Percentiles rank a stretch among this genome's conserved stretches.
Evolutionary conservation across 768 basidiomycete genomes (phyloP).

Genomic region (Omphalotus guepiniiformis): DNA sequence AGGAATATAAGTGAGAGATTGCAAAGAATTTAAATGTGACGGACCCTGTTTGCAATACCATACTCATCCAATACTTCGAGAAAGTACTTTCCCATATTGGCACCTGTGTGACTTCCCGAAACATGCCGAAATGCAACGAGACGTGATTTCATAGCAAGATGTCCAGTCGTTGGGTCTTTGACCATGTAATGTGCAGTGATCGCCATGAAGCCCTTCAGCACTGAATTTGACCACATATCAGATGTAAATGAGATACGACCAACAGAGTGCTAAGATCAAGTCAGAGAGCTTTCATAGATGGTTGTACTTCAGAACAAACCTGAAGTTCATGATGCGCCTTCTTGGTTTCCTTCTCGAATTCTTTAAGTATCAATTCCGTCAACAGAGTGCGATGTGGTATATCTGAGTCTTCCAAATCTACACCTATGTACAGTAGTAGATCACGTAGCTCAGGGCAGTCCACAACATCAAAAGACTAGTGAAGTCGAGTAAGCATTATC

Average conservation of each 20-base stretch:
- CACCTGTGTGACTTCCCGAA: constrained; percentile 26
- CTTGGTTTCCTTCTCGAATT: constrained; percentile 18
- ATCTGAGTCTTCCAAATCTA: constrained; percentile 19
- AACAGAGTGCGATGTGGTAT: constrained; percentile 32
- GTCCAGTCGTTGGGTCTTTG: constrained; percentile 11
- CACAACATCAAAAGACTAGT: constrained; percentile 33
- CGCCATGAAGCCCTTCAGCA: constrained; percentile 26
- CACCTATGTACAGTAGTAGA: constrained; percentile 24
- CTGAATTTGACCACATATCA: constrained; percentile 29
- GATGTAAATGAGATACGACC: constrained; percentile 26
- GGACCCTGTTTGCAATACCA: constrained; percentile 18
- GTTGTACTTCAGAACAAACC: constrained; percentile 16
- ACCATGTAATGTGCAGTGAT: constrained; percentile 27
- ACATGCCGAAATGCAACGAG: constrained; percentile 29
- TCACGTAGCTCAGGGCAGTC: constrained; percentile 29
- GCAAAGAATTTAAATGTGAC: constrained; percentile 2
- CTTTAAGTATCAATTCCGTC: constrained; percentile 22
- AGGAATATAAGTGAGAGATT: constrained; percentile 13
- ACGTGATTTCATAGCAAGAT: constrained; percentile 18
- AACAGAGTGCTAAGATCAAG: constrained; percentile 22
- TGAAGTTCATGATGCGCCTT: constrained; percentile 19
- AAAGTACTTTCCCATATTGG: constrained; percentile 20
- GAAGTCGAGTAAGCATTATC: neutral
- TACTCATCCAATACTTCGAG: constrained; percentile 21
- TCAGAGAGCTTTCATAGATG: no score